Base-by-base conservation (phyloP, 352 stramenopile genomes). In the Globisporangium canariense region DNA sequence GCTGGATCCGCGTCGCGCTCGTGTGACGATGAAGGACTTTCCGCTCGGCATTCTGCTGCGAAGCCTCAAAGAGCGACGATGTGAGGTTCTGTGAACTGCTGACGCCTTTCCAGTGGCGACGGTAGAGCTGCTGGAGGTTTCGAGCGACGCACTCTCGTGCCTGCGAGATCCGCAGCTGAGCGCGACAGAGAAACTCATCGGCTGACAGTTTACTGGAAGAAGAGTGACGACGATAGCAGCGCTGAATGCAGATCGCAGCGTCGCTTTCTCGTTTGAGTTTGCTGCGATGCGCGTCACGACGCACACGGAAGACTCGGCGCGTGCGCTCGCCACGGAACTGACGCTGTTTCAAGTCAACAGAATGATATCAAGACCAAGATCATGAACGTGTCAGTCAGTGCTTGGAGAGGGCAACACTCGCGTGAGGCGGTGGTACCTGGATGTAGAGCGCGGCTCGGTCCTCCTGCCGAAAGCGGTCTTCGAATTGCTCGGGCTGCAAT, bases 61-160 rank as follows among this genome's bases (percentile, higher is more conserved):
- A 25, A 16, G 30, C 3, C 28, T 46, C 8, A 32, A 43, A 41
- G 16, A 61, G 55, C 22, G 40, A 70, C 32, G 9, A 70, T 20
- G 2, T 64, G 9, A 3, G 43, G 36, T 11, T 25, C 66, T 16
- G 61, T 28, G 0, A 58, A 25, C 25, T 38, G 11, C 59, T 50
- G 28, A 3, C 13, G 36, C 28, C 60, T 79, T 78, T 57, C 57
- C 57, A 62, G 41, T 68, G 70, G 11, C 61, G 64, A 2, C 61
- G 68, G 46, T 82, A 88, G 0, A 81, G 62, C 16, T 59, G 62
- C 59, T 86, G 80, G 5, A 91, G 70, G 34, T 75, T 73, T 11
- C 58, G 3, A n/a, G 82, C 78, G 34, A 89, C 66, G 6, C 67
- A 66, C 25, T 78, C 65, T 32, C 78, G 76, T 11, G 70, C 68